Evolutionary conservation across 2,329 filamentous ascomycete genomes (phyloP).

Genomic region (Penicillium rolfsii): DNA sequence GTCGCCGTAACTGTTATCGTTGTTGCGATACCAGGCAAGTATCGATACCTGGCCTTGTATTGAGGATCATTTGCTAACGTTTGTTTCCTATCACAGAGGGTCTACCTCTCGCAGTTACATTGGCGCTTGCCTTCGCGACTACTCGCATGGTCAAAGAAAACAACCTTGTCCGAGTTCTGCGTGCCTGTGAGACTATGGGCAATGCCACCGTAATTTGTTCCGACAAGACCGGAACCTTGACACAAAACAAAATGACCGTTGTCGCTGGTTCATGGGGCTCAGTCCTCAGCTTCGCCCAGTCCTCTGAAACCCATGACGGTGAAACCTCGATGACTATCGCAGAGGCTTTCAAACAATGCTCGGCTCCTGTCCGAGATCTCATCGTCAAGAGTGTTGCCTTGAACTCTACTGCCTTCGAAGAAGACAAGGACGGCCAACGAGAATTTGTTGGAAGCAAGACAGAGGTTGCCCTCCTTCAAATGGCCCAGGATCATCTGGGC

Average conservation of each 20-base stretch:
- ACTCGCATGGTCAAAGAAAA: constrained; percentile 77
- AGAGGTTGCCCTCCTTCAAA: constrained; percentile 72
- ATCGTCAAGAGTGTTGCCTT: constrained; percentile 49
- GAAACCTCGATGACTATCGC: constrained; percentile 26
- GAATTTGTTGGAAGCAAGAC: constrained; percentile 78
- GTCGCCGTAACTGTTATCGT: constrained; percentile 79
- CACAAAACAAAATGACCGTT: constrained; percentile 76
- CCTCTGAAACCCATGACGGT: constrained; percentile 25
- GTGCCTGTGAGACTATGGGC: constrained; percentile 80
- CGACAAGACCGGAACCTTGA: constrained; percentile 76
- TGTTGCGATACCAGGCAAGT: constrained; percentile 67
- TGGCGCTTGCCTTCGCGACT: constrained; percentile 76
- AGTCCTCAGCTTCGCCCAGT: constrained; percentile 58
- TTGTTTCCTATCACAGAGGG: constrained; percentile 56
- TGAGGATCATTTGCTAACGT: constrained; percentile 42
- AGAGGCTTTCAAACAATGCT: constrained; percentile 39
- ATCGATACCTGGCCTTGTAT: neutral
- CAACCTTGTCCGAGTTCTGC: constrained; percentile 74
- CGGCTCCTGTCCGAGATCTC: constrained; percentile 39
- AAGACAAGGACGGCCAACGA: constrained; percentile 67
- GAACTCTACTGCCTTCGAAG: constrained; percentile 74
- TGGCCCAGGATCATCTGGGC: constrained; percentile 67
- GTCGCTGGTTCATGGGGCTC: constrained; percentile 71
- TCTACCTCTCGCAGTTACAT: constrained; percentile 74
- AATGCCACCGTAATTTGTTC: constrained; percentile 80